Evolutionary conservation across 495 filamentous ascomycete genomes (phyloP), one percentile per base, ranked within the genome.

Genomic region (Penicillium cinerascens): DNA sequence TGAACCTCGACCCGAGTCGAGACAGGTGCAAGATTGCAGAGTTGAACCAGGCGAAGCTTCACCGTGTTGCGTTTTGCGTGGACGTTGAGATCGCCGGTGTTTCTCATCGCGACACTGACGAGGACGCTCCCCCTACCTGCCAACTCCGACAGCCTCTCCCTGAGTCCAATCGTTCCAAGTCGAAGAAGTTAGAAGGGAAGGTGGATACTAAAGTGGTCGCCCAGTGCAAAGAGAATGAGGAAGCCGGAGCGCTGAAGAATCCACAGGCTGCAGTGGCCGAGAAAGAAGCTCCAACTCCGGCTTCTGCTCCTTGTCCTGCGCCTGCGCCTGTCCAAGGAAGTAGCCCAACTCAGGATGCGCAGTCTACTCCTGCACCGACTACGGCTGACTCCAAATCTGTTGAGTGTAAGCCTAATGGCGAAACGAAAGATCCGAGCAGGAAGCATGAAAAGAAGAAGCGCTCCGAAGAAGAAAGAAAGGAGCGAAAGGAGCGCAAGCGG

Each of bases 1-100:
- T 97, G 76, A 98, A 98, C 63, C 75, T 95, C 36, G 91, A 98
- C 61, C 81, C 70, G 18, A 78, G 83, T 55, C 79, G 93, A 26
- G 86, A 95, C 60, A 73, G 93, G 37, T 93, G 90, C 63, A 78
- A 80, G 15, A 82, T 97, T 22, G 76, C 82, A 23, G 91, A 93
- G 54, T 70, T 98, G 18, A 83, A 92, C 52, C 84, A 87, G 53
- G 81, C 80, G 16, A 95, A 93, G 55, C 70, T 98, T 27, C 80
- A 91, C 18, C 79, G 89, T 29, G 93, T 98, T 2, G 88, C 91
- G 2, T 98, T 98, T 60, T 95, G 88, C 57, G 93, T 98, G 4
- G 93, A 98, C 66, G 93, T 98, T 11, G 93, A 98, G 71, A 93
- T 98, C 61, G 92, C 93, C n/a, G 83, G 83, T 0, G 64, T 81